Conservation (phyloP, 345 rosid species). For the Alliaria petiolata region DNA sequence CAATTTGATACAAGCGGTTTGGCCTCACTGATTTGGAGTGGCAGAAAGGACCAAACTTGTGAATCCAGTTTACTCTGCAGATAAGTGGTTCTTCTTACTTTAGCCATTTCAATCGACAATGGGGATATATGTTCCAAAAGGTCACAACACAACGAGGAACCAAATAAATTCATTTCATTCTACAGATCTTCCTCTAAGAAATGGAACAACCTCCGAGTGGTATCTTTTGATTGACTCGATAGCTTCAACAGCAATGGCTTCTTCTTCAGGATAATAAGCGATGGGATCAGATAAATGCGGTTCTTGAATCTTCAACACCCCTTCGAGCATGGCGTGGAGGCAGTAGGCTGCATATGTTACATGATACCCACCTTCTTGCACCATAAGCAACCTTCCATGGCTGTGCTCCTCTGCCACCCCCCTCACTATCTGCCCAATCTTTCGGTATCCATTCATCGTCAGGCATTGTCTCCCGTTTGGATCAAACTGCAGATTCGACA, state of each 20-base stretch:
- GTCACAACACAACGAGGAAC: neutral
- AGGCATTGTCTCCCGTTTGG: conserved; percentile 90
- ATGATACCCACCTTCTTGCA: conserved; percentile 93
- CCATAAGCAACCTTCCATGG: conserved; percentile 65
- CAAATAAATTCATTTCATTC: neutral
- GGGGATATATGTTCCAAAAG: neutral
- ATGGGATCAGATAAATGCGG: conserved; percentile 57
- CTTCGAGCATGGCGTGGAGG: conserved; percentile 85
- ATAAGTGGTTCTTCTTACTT: neutral
- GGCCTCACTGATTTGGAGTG: neutral
- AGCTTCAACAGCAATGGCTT: conserved; percentile 47
- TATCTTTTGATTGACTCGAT: conserved; percentile 49
- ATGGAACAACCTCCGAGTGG: conserved; percentile 42
- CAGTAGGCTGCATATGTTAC: conserved; percentile 88
- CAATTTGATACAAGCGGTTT: neutral
- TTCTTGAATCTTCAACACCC: conserved; percentile 56
- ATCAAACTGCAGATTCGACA: conserved; percentile 55
- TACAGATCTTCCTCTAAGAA: conserved; percentile 36
- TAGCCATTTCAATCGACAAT: too few species aligned
- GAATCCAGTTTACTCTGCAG: neutral
- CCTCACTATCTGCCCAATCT: conserved; percentile 51
- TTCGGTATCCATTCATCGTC: conserved; percentile 78
- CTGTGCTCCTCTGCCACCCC: conserved; percentile 47
- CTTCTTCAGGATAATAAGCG: conserved; percentile 76
- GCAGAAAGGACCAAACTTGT: neutral